phyloP scores from a whole-genome alignment of 441 rosid genomes.

The Geranium incanum region DNA sequence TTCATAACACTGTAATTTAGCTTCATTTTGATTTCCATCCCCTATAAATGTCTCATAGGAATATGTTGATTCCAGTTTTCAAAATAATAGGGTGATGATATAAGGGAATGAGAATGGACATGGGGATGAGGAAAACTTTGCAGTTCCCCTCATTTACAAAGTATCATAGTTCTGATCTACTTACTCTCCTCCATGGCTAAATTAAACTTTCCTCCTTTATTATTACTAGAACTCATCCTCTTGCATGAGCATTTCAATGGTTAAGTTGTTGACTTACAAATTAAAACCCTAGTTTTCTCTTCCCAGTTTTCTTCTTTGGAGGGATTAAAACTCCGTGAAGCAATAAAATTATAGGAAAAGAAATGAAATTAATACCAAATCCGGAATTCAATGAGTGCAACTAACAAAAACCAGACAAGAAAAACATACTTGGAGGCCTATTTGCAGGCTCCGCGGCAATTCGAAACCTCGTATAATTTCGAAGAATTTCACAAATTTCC shows the following conservation, averaged over 20 bases:
- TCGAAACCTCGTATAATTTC: constrained; percentile 45
- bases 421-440: constrained; percentile 58
- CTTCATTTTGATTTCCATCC: background rate
- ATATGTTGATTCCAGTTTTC: background rate
- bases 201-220: background rate
- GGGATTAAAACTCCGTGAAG: background rate
- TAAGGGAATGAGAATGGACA: background rate
- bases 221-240: background rate
- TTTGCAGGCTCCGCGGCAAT: constrained; percentile 73
- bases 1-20: background rate
- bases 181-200: background rate
- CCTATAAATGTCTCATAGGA: background rate
- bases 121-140: background rate
- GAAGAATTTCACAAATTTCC: constrained; percentile 86
- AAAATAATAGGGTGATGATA: background rate
- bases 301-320: background rate
- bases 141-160: background rate
- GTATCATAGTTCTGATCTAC: background rate
- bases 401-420: background rate
- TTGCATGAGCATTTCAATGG: background rate
- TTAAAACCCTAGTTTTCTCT: background rate
- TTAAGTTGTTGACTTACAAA: background rate
- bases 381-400: background rate
- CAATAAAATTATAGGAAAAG: background rate
- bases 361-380: background rate